Conservation (phyloP, 2,329 filamentous ascomycete species). For the Cyanodermella asteris region DNA sequence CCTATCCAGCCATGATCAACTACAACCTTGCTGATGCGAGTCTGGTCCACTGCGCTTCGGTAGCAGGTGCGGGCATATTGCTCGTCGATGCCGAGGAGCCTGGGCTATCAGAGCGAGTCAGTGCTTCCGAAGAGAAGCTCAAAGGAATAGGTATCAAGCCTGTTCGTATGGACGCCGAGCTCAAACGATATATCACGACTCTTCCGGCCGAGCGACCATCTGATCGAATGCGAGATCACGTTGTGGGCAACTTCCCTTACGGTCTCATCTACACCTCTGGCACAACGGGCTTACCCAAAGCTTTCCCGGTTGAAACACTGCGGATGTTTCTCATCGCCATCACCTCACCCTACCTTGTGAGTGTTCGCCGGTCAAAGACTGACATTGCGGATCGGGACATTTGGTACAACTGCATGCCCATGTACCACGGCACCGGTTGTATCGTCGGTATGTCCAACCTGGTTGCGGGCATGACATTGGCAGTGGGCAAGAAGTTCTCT, state of each 20-base stretch:
- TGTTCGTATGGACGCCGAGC: constrained; percentile 27
- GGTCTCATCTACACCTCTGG: constrained; percentile 54
- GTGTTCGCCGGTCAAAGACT: no score
- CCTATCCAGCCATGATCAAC: constrained; percentile 50
- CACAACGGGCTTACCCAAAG: constrained; percentile 57
- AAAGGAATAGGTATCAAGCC: constrained; percentile 36
- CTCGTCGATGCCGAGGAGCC: constrained; percentile 35
- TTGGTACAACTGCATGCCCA: constrained; percentile 57
- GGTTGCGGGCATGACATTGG: constrained; percentile 23
- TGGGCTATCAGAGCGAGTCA: no score
- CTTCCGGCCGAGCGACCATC: constrained; percentile 29
- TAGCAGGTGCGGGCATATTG: constrained; percentile 33
- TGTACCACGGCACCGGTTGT: constrained; percentile 56
- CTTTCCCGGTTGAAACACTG: constrained; percentile 35
- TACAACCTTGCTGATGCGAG: constrained; percentile 43
- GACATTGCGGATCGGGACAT: constrained; percentile 29
- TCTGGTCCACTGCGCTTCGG: constrained; percentile 41
- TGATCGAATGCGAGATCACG: constrained; percentile 30
- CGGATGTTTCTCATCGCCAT: constrained; percentile 20
- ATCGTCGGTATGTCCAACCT: constrained; percentile 36
- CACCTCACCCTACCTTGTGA: constrained; percentile 12
- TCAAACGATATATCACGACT: constrained; percentile 25
- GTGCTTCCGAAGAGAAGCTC: constrained; percentile 22
- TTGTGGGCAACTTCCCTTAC: constrained; percentile 32
- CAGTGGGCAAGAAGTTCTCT: constrained; percentile 33